Evolutionary conservation across 1,284 basidiomycete genomes (phyloP), one percentile per base, ranked within the genome.

Genomic region (Cryptococcus wingfieldii): DNA sequence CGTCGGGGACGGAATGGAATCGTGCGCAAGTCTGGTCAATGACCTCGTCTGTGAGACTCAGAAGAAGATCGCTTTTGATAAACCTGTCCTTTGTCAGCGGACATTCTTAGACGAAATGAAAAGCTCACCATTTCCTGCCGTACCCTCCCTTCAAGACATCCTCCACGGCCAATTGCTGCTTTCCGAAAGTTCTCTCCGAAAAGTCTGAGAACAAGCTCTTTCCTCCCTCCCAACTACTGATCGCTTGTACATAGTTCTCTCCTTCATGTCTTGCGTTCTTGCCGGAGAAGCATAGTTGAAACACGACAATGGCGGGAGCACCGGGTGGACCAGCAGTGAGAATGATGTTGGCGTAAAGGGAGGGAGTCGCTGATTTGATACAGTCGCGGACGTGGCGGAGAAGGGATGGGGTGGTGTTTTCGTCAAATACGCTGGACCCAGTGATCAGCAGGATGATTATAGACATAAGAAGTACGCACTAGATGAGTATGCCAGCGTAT

Each of bases 381-480:
- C 90, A 93, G 74, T 95, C 92, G 28, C 91, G 84, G 80, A 92
- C 91, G 74, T 95, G 91, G 62, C 86, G 87, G 70, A 95, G 86
- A 38, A 95, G 82, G 7, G 88, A 90, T 8, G 89, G 84, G 0
- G 91, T 87, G 0, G 90, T 94, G 8, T 84, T 82, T 46, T 83
- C 83, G 70, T 90, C 86, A 78, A 93, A 92, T 27, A 89, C 87
- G 73, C 89, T 90, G 44, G 19, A 38, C 16, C 10, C 9, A 16
- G 51, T 44, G 28, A 61, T 54, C 18, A 51, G 23, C n/a, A 5
- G 31, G 31, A 27, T 39, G 31, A 31, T 13, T 7, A 7, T 38
- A 44, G 39, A 41, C 28, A 38, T 1, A 47, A 43, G 58, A 47
- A 39, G 70, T 62, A 34, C 84, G 68, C 64, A 90, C 89, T 89